phyloP scores from a whole-genome alignment of 2,329 filamentous ascomycete species.

The Alternaria consortialis region DNA sequence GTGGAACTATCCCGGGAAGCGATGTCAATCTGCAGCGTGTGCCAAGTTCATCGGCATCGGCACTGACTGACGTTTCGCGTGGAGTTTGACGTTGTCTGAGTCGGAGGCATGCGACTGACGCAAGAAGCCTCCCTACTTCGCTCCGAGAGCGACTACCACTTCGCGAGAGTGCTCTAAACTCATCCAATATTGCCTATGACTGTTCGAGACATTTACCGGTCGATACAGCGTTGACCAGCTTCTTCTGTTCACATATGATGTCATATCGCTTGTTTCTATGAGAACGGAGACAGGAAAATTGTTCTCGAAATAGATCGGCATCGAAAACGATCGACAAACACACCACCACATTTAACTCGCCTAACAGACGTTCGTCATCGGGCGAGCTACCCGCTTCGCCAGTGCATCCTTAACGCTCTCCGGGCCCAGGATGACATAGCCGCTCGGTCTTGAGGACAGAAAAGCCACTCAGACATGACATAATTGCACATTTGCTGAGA shows the following conservation, averaged over 20 bases:
- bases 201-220: neutral
- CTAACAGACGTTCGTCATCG: slow-evolving; percentile 12
- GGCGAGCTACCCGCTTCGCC: slow-evolving; percentile 13
- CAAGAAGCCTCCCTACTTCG: neutral
- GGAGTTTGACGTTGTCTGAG: neutral
- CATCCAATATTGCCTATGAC: neutral
- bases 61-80: slow-evolving; percentile 1
- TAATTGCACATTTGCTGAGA: slow-evolving; percentile 6
- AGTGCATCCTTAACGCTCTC: slow-evolving; percentile 3
- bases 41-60: slow-evolving; percentile 4
- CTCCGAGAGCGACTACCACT: neutral
- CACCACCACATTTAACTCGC: slow-evolving; percentile 5
- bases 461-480: slow-evolving; percentile 10
- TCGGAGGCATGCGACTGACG: slow-evolving; percentile 7
- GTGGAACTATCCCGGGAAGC: neutral
- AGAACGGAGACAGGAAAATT: neutral
- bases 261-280: slow-evolving; percentile 15
- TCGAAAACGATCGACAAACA: slow-evolving; percentile 14
- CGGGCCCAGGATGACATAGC: slow-evolving; percentile 10
- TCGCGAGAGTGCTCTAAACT: neutral
- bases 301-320: slow-evolving; percentile 15
- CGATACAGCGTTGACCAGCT: slow-evolving; percentile 11
- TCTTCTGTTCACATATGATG: slow-evolving; percentile 3
- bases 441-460: slow-evolving; percentile 2
- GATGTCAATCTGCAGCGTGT: slow-evolving; percentile 1